These are phyloP conservation scores for Caryocar brasiliense DNA, from an alignment of 441 rosid genomes.

Conservation along the genomic window DNA sequence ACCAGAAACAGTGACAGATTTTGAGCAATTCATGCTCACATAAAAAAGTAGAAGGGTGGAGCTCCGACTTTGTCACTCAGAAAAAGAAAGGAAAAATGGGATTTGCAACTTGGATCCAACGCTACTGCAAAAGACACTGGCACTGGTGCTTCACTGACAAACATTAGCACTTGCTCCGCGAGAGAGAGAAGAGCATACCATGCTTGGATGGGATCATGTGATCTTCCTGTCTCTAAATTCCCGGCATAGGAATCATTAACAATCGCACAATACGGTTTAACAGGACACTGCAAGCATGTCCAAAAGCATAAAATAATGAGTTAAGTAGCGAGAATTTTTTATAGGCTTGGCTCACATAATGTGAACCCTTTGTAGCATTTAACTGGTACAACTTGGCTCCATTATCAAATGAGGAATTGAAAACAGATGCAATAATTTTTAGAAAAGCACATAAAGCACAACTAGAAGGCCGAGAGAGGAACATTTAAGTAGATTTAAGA, in stretches of 20 bases:
- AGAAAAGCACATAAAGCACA: background rate
- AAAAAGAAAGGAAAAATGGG: too few relatives aligned
- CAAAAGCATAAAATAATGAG: background rate
- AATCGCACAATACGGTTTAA: background rate
- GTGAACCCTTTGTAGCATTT: background rate
- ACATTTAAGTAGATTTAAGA: background rate
- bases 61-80: background rate
- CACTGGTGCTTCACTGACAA: slow-evolving; percentile 9
- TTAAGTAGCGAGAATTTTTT: background rate
- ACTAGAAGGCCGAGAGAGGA: background rate
- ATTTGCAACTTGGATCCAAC: slow-evolving; percentile 6
- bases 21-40: slow-evolving; percentile 14
- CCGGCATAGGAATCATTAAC: slow-evolving; percentile 10
- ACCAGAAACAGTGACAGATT: slow-evolving; percentile 9
- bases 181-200: background rate
- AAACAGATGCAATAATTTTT: background rate
- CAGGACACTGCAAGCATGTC: background rate
- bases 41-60: slow-evolving; percentile 14
- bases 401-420: background rate
- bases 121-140: background rate
- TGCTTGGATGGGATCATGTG: background rate
- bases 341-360: background rate
- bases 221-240: slow-evolving; percentile 15
- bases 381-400: background rate
- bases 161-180: background rate